phyloP scores from a whole-genome alignment of 73 alveolate species.

The Paramecium bursaria region DNA sequence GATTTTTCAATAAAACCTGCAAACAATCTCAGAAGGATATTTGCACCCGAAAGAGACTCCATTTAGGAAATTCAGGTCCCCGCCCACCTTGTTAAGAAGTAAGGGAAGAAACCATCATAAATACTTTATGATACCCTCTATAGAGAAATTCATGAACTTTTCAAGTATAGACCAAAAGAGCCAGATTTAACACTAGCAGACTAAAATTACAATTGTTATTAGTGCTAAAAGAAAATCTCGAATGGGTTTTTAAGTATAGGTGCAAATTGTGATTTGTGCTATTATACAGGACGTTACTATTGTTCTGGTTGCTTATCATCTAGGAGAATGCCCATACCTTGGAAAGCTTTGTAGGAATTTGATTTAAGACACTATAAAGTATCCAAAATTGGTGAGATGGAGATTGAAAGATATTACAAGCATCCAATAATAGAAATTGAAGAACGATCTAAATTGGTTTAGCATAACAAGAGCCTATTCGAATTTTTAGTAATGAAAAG shows the following conservation, averaged over 20 bases:
- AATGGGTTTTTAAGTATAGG: constrained; percentile 44
- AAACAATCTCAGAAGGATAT: no score
- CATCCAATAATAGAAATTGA: constrained; percentile 58
- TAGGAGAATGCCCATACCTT: constrained; percentile 62
- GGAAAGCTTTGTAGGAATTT: constrained; percentile 65
- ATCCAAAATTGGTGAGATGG: constrained; percentile 61
- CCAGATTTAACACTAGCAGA: constrained; percentile 30
- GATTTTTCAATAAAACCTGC: no score
- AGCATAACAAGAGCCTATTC: constrained; percentile 21
- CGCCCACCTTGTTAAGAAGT: neutral
- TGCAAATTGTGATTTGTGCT: constrained; percentile 59
- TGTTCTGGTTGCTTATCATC: constrained; percentile 64
- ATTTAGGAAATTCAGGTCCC: no score
- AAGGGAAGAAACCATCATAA: constrained; percentile 60
- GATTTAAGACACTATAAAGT: constrained; percentile 62
- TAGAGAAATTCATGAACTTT: constrained; percentile 11
- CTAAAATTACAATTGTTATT: constrained; percentile 35
- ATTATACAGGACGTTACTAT: constrained; percentile 53
- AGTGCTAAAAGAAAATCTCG: constrained; percentile 21
- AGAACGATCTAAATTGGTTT: neutral
- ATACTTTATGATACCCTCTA: constrained; percentile 29
- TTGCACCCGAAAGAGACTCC: no score
- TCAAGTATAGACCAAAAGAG: constrained; percentile 8
- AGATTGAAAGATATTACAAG: constrained; percentile 52
- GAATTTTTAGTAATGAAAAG: constrained; percentile 65